A percentile compares a stretch with the other conserved stretches of the same genome.
Conservation (phyloP, 495 filamentous ascomycete genomes). For the Daldinia vernicosa region DNA sequence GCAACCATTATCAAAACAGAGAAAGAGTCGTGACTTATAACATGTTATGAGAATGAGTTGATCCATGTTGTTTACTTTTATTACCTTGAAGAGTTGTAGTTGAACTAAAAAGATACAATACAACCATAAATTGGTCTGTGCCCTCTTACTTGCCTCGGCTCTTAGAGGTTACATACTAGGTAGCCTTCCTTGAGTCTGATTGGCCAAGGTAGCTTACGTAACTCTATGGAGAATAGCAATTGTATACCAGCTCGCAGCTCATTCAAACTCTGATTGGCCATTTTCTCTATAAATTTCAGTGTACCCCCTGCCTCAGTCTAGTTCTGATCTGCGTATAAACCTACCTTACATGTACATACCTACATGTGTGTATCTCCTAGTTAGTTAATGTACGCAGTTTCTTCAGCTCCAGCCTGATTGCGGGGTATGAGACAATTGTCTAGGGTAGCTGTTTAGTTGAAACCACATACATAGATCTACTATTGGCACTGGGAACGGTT, state of each 20-base stretch:
- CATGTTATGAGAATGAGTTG: not conserved
- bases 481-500: not conserved
- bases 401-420: conserved; percentile 4
- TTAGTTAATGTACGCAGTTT: no score
- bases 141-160: not conserved
- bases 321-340: not conserved
- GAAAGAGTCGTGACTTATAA: not conserved
- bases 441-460: not conserved
- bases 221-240: not conserved
- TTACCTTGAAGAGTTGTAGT: not conserved
- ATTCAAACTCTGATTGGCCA: not conserved
- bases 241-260: not conserved
- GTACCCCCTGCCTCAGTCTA: no score
- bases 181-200: not conserved
- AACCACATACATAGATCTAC: not conserved
- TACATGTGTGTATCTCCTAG: not conserved
- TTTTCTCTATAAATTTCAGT: not conserved
- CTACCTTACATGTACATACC: not conserved
- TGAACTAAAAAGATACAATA: not conserved
- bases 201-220: not conserved
- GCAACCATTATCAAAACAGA: conserved; percentile 19
- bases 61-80: not conserved
- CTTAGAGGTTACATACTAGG: not conserved
- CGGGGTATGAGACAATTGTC: not conserved
- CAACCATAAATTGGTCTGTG: not conserved